Base-by-base conservation (phyloP, 345 rosid genomes). In the Camelina laxa region DNA sequence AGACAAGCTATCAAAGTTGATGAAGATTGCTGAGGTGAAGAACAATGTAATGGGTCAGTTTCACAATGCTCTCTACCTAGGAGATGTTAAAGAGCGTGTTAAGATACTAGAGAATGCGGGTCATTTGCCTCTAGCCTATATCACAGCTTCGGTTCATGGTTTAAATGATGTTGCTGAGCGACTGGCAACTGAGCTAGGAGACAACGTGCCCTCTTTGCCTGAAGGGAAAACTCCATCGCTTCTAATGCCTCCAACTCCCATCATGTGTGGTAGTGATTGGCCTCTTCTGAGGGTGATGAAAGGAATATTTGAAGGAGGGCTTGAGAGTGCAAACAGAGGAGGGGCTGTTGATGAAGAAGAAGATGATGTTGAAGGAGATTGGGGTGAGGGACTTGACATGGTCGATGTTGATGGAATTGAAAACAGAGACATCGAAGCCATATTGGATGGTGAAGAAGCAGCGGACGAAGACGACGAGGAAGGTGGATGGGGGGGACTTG, bases 41-140 rank as follows among this genome's bases (percentile, higher is more conserved):
- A 88, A 88, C 51, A 93, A 92, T 67, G 86, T 92, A 15, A 90
- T 92, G 97, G 97, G 94, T 58, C 97, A 92, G 77, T 92, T 92
- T 76, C 97, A 92, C 67, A 88, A 92, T 83, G 98, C 98, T 60
- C 74, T 92, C 65, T 92, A 92, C 76, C 74, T 92, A 39, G 96
- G 98, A 67, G 96, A 92, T 81, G 82, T 92, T 38, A 82, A 75
- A 54, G 98, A 90, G 78, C 96, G 96, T 49, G 82, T 92, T 56
- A 90, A 87, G 82, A 86, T 92, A 68, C 72, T 92, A 65, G 94
- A 90, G 85, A 88, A 81, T 81, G 88, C 96, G 30, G 92, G 96
- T 16, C 98, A 92, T 59, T 80, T 90, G 76, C 90, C 96, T 44
- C 91, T 92, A 71, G 98, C 98, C 41, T 92, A 88, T 62, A 71